Evolutionary conservation across 176 grass and related monocot genomes (phyloP), one percentile per base, ranked within the genome.

Genomic region (Themeda triandra): DNA sequence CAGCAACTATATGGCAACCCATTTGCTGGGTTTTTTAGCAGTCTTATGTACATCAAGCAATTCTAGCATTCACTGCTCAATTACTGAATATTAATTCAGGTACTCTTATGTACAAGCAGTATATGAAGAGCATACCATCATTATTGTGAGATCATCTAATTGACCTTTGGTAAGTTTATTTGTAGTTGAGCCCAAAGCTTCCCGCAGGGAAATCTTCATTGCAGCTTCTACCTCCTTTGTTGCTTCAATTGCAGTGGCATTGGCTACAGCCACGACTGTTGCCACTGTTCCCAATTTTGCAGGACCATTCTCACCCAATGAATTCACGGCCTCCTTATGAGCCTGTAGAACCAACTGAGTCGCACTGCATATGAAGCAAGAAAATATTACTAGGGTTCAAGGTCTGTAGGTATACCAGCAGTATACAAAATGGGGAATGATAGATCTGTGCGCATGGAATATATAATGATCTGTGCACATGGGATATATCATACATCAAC

Each of bases 141-240:
- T 95, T 49, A 98, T 77, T 71, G 92, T 92, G 71, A 95, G 89
- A 88, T 91, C 92, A 86, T 98, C 93, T 69, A 95, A 88, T 74
- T 94, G 87, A 83, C 87, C 93, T 86, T 95, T 90, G 30, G 60
- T 87, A 80, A 87, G 69, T 71, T 88, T 95, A 86, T 93, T 95
- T 76, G 77, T 70, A 69, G 83, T 64, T 80, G 89, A 95, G 37
- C 86, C 83, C 86, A 95, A 60, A 87, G 93, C 89, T 48, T 83
- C 78, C 79, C 30, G 70, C 73, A 98, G 65, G 65, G 96, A 95
- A 65, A 96, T 89, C 82, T 87, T 96, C 93, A 96, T 87, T 40
- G 93, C 93, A 71, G 93, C 89, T 68, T 98, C 93, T 82, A 98
- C 86, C 54, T 59, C 54, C 73, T 95, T 99, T 12, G 93, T 92